Evolutionary conservation across 257 asterid species (phyloP).

Genomic region (Gardenia jasminoides): DNA sequence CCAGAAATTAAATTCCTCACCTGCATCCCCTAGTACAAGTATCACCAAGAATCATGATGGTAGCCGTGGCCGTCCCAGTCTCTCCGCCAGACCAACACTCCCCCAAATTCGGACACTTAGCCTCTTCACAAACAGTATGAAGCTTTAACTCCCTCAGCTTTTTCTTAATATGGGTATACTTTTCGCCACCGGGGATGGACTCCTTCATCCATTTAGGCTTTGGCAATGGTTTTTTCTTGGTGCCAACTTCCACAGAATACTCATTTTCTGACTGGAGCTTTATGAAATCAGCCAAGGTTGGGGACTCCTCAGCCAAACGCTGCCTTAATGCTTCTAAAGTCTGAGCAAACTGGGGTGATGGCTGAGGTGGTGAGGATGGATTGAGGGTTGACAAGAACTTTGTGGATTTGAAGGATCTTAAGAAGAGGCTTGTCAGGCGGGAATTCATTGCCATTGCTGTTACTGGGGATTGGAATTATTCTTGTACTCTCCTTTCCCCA

Average conservation of each 20-base stretch:
- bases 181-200: slow-evolving; percentile 95
- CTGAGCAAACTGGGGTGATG: slow-evolving; percentile 44
- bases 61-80: slow-evolving; percentile 97
- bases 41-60: slow-evolving; percentile 96
- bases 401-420: slow-evolving; percentile 52
- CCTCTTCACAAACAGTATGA: slow-evolving; percentile 99
- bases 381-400: slow-evolving; percentile 31
- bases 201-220: slow-evolving; percentile 99
- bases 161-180: slow-evolving; percentile 85
- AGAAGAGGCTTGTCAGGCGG: slow-evolving; percentile 34
- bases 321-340: slow-evolving; percentile 81
- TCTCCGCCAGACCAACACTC: slow-evolving; percentile 99
- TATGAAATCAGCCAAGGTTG: slow-evolving; percentile 51
- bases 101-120: slow-evolving; percentile 94
- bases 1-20: slow-evolving; percentile 28
- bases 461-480: neutral
- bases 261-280: slow-evolving; percentile 59
- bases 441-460: slow-evolving; percentile 46
- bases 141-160: slow-evolving; percentile 85
- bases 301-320: slow-evolving; percentile 71
- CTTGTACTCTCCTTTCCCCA: neutral
- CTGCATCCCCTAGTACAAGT: slow-evolving; percentile 98
- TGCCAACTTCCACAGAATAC: slow-evolving; percentile 93
- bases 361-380: slow-evolving; percentile 41
- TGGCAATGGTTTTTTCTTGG: slow-evolving; percentile 91